Percentiles rank a stretch among this genome's conserved stretches.
These are phyloP conservation scores for Melastoma malabathricum DNA, from an alignment of 345 rosid genomes.

Conservation along the genomic window DNA sequence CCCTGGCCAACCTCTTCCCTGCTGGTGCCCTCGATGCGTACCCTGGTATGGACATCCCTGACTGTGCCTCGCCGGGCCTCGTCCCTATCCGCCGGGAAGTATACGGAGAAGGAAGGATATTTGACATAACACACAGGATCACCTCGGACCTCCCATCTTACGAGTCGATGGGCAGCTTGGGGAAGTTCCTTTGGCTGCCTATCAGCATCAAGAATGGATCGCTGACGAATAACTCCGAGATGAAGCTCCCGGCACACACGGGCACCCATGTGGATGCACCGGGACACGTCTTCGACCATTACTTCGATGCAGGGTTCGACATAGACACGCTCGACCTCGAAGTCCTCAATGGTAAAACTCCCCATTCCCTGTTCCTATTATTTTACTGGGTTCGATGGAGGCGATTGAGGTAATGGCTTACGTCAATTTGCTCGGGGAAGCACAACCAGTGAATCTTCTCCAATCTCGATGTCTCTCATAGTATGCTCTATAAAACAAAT, in stretches of 20 bases:
- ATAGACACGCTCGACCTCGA: conserved; percentile 75
- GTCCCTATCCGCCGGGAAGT: conserved; percentile 66
- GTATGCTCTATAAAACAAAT: neutral
- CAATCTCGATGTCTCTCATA: too few relatives aligned
- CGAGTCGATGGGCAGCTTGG: conserved; percentile 32
- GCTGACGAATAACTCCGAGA: conserved; percentile 48
- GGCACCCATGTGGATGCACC: conserved; percentile 94
- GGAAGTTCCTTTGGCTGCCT: conserved; percentile 53
- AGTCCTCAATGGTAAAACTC: conserved; percentile 16
- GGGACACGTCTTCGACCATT: conserved; percentile 61
- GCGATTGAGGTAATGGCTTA: too few relatives aligned
- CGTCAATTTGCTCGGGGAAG: too few relatives aligned
- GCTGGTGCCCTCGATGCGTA: too few relatives aligned
- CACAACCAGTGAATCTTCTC: neutral
- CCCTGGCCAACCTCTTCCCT: too few relatives aligned
- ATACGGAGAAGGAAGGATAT: conserved; percentile 50
- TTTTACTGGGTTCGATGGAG: too few relatives aligned
- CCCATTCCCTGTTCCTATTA: neutral
- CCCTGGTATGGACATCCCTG: too few relatives aligned
- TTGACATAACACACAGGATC: conserved; percentile 65
- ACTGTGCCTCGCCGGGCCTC: neutral
- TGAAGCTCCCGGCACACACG: conserved; percentile 66
- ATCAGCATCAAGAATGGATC: conserved; percentile 83
- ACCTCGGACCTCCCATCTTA: conserved; percentile 44
- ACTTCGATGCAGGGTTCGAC: conserved; percentile 78